A percentile compares a stretch with the other conserved stretches of the same genome.
phyloP scores from a whole-genome alignment of 2,329 filamentous ascomycete genomes.

The Fusarium agapanthi region DNA sequence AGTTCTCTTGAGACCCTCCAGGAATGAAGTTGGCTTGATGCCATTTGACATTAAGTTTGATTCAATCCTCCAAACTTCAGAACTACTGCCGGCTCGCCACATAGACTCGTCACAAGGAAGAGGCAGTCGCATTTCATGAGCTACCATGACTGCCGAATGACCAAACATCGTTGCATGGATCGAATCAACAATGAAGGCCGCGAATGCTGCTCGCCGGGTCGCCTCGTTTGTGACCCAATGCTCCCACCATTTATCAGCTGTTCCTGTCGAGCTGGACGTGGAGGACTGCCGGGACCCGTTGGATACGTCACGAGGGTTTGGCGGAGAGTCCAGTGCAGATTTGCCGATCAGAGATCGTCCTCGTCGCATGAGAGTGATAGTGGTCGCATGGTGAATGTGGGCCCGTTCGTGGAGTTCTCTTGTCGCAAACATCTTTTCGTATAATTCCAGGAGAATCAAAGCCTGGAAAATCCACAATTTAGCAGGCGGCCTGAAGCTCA shows the following conservation, averaged over 20 bases:
- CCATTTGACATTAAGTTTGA: constrained; percentile 81
- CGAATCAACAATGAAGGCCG: constrained; percentile 93
- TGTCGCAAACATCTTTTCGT: constrained; percentile 98
- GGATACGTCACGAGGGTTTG: constrained; percentile 70
- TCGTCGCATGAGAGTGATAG: constrained; percentile 92
- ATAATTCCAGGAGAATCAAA: constrained; percentile 86
- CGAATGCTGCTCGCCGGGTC: constrained; percentile 88
- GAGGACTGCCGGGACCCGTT: constrained; percentile 69
- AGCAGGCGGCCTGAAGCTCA: constrained; percentile 87
- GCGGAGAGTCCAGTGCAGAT: constrained; percentile 84
- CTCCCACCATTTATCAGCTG: constrained; percentile 91
- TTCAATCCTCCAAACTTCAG: constrained; percentile 86
- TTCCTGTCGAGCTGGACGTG: constrained; percentile 69
- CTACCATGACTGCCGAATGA: constrained; percentile 95
- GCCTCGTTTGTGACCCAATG: constrained; percentile 96
- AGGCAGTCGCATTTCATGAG: constrained; percentile 91
- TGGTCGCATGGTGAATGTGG: constrained; percentile 96
- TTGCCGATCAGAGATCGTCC: constrained; percentile 90
- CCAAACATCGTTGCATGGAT: constrained; percentile 98
- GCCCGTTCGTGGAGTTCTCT: constrained; percentile 90
- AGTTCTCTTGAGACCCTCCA: constrained; percentile 90
- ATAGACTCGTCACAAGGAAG: constrained; percentile 91
- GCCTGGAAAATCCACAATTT: constrained; percentile 98
- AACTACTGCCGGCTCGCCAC: constrained; percentile 89
- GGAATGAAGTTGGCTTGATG: constrained; percentile 84